Base-by-base conservation (phyloP, 2,329 filamentous ascomycete species). In the Tolypocladium nubicola region DNA sequence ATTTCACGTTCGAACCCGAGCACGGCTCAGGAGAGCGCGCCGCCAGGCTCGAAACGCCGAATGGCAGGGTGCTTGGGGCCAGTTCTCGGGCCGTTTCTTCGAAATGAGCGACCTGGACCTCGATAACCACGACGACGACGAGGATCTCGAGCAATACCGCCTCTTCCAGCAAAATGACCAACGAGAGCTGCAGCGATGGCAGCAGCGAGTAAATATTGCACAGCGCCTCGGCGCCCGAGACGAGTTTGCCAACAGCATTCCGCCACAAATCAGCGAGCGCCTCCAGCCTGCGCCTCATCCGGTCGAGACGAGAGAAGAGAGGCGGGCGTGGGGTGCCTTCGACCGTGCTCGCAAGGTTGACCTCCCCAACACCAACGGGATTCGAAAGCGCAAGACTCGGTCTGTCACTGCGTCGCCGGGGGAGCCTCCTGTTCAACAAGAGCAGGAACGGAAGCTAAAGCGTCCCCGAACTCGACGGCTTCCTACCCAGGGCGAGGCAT, bases 321-420 rank as follows among this genome's bases (percentile, higher is more conserved):
- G 87, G 56, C 81, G 85, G 58, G 90, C 93, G 4, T 97, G 93
- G 94, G 90, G 91, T 61, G 90, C 89, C 23, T 86, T 97, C 61
- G 92, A 97, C 64, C 89, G 87, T 69, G 91, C 89, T 49, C 82
- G 90, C 61, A 87, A 92, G 60, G 80, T 82, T 21, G 81, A 88
- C 61, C 78, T 76, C 60, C 71, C 79, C 35, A 71, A 66, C 55
- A 72, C 80, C 47, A 79, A 75, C 60, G 53, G 49, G 13, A 75
- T 77, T 55, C 84, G 89, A 59, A 91, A 96, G 74, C 84, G 91
- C 55, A 94, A 90, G 67, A 76, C 79, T 9, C 77, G 79, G 43
- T 95, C 90, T 4, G 76, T 81, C 2, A 88, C 87, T 14, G 81
- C 82, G 13, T 92, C 90, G 8, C 88, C 88, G 2, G 77, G 77